These are phyloP conservation scores for Sarcodon sp. DNA, from an alignment of 768 basidiomycete species.

Conservation along the genomic window DNA sequence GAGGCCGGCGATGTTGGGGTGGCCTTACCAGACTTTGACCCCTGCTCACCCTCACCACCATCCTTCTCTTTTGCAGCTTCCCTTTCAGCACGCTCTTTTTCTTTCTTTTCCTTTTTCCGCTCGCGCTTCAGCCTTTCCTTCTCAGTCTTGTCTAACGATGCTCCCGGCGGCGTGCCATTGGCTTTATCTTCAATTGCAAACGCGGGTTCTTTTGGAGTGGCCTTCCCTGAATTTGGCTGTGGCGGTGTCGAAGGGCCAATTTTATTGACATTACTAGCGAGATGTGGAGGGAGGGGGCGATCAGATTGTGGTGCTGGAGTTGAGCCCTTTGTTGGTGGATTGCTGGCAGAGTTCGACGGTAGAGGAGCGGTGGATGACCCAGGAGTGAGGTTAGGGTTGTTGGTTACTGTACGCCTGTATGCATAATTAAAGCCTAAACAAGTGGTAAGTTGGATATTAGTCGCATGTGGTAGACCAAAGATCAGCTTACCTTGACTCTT, in stretches of 20 bases:
- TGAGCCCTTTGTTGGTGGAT: neutral
- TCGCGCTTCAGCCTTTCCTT: constrained; percentile 46
- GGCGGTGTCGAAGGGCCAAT: constrained; percentile 10
- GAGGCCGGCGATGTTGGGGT: constrained; percentile 13
- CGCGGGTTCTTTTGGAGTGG: constrained; percentile 19
- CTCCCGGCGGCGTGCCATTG: constrained; percentile 21
- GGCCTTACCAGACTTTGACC: constrained; percentile 24
- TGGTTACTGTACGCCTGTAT: constrained; percentile 65
- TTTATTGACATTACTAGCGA: constrained; percentile 10
- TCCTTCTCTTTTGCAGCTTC: constrained; percentile 24
- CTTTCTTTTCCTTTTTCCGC: constrained; percentile 52
- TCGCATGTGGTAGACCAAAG: neutral
- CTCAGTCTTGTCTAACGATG: constrained; percentile 33
- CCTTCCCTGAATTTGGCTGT: constrained; percentile 16
- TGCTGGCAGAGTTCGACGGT: constrained; percentile 13
- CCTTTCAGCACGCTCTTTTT: constrained; percentile 33
- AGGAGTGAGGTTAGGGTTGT: constrained; percentile 43
- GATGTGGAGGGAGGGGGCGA: constrained; percentile 22
- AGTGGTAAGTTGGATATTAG: neutral
- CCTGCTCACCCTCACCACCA: constrained; percentile 14
- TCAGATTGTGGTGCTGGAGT: constrained; percentile 11
- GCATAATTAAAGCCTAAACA: constrained; percentile 86
- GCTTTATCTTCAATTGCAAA: constrained; percentile 9
- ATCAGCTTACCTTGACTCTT: constrained; percentile 73
- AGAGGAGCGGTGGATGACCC: constrained; percentile 41